Percentiles rank a stretch among this genome's conserved stretches.
Evolutionary conservation across 2,329 filamentous ascomycete species (phyloP).

Genomic region (Penicillium occitanis): DNA sequence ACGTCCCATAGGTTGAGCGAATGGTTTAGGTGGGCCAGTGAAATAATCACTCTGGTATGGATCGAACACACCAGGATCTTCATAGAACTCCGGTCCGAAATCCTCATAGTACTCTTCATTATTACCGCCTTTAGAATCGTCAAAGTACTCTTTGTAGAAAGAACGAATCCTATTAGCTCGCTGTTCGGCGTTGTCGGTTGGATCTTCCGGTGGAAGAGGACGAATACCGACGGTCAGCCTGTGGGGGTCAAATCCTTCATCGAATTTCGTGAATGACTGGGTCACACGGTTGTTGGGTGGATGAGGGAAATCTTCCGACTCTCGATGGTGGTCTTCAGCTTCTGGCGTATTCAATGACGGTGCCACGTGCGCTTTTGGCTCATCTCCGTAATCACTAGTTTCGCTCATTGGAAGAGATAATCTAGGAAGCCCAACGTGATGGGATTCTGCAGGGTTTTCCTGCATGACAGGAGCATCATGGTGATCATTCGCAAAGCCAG

Average conservation of each 20-base stretch:
- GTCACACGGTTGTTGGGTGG: slow-evolving; percentile 28
- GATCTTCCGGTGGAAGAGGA: slow-evolving; percentile 82
- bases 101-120: slow-evolving; percentile 69
- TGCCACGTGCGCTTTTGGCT: slow-evolving; percentile 51
- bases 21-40: slow-evolving; percentile 54
- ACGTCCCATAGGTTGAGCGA: slow-evolving; percentile 78
- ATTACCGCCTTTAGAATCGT: slow-evolving; percentile 65
- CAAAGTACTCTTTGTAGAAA: slow-evolving; percentile 99
- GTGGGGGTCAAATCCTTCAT: slow-evolving; percentile 44
- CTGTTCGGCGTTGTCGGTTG: slow-evolving; percentile 86
- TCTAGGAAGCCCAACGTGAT: slow-evolving; percentile 26
- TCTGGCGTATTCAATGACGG: slow-evolving; percentile 36
- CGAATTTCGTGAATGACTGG: slow-evolving; percentile 26
- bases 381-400: slow-evolving; percentile 57
- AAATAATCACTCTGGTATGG: slow-evolving; percentile 36
- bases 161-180: slow-evolving; percentile 95
- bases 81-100: slow-evolving; percentile 68
- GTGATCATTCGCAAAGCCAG: slow-evolving; percentile 1
- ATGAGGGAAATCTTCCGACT: slow-evolving; percentile 22
- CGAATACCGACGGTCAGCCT: slow-evolving; percentile 66
- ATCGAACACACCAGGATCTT: slow-evolving; percentile 65
- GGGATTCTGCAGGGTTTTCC: slow-evolving; percentile 7
- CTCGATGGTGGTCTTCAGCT: slow-evolving; percentile 23
- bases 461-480: slow-evolving; percentile 15
- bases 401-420: slow-evolving; percentile 48